phyloP scores from a whole-genome alignment of 2,329 filamentous ascomycete species.

The Stromatinia cepivora region DNA sequence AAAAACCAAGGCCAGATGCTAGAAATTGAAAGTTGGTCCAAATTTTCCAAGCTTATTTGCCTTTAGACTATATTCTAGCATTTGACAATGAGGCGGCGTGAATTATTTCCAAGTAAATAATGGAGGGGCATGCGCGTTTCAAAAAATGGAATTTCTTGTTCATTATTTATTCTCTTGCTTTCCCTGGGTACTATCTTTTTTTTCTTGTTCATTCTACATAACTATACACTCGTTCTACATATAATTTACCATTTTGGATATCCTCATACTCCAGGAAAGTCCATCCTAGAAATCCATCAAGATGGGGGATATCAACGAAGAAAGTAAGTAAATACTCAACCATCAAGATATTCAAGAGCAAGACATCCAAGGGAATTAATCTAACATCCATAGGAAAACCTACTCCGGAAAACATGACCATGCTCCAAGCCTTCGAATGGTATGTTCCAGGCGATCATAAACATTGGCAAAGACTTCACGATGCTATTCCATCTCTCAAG shows the following conservation, averaged over 20 bases:
- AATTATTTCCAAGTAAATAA: slow-evolving; percentile 13
- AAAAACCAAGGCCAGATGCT: neutral
- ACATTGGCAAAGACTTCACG: slow-evolving; percentile 61
- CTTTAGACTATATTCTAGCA: neutral
- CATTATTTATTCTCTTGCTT: neutral
- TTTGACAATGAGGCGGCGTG: neutral
- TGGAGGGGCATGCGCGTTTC: neutral
- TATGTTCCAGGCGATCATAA: slow-evolving; percentile 60
- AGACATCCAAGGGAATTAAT: neutral
- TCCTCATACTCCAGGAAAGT: neutral
- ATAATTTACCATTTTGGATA: neutral
- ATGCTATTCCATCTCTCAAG: slow-evolving; percentile 54
- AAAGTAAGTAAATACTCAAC: slow-evolving; percentile 7
- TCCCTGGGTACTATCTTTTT: too few species aligned
- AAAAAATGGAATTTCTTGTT: neutral
- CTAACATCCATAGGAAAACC: slow-evolving; percentile 30
- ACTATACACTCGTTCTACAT: neutral
- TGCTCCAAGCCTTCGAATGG: slow-evolving; percentile 75
- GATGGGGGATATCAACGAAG: slow-evolving; percentile 17
- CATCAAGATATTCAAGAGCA: neutral
- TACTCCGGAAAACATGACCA: slow-evolving; percentile 52
- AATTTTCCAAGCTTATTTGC: slow-evolving; percentile 6
- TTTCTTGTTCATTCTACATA: neutral
- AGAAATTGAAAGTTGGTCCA: neutral
- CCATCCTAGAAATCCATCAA: neutral